Conservation (phyloP, 176 grass and related monocot species). For the Saccharum spontaneum region DNA sequence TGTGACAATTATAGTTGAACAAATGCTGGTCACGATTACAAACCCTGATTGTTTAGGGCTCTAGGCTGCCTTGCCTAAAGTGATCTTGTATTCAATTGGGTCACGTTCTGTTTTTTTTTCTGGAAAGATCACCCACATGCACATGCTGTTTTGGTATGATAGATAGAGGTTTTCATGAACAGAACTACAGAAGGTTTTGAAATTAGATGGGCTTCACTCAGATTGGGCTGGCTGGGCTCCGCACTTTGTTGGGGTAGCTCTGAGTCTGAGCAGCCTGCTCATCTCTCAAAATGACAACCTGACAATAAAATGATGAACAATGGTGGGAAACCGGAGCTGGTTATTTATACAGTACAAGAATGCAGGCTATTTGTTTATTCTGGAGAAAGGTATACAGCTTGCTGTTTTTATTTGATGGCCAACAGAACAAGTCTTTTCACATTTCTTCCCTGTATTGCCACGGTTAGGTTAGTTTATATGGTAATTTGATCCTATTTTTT, state of each 20-base stretch:
- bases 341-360: not conserved
- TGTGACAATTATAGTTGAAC: not conserved
- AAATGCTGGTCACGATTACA: not conserved
- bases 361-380: not conserved
- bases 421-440: not conserved
- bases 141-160: no score
- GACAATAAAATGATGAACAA: not conserved
- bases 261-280: not conserved
- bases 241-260: not conserved
- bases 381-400: not conserved
- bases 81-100: not conserved
- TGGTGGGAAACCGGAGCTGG: not conserved
- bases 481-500: not conserved
- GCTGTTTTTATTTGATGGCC: not conserved
- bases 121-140: no score
- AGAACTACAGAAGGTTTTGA: no score
- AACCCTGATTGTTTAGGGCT: not conserved
- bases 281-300: not conserved
- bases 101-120: not conserved
- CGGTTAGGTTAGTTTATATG: not conserved
- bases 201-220: not conserved
- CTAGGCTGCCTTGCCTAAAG: not conserved
- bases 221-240: not conserved
- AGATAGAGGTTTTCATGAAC: no score
- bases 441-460: not conserved